phyloP scores from a whole-genome alignment of 352 stramenopile genomes.

The Achlya hypogyna region DNA sequence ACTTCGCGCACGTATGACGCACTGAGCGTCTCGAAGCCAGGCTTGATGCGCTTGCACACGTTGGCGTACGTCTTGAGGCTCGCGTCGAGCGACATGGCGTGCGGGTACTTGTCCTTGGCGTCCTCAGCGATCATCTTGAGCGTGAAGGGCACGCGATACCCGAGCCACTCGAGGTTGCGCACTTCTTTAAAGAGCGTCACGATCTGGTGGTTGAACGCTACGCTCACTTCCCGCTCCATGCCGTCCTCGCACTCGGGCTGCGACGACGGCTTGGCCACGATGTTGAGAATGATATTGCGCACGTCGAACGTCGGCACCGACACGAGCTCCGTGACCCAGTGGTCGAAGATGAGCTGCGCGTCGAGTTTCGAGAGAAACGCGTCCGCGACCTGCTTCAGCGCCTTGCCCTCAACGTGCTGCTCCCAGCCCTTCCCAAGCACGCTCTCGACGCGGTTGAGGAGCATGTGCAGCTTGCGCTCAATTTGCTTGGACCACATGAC shows the following conservation, averaged over 20 bases:
- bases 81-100: slow-evolving; percentile 94
- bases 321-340: slow-evolving; percentile 90
- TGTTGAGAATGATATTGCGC: slow-evolving; percentile 87
- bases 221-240: slow-evolving; percentile 67
- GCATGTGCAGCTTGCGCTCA: slow-evolving; percentile 95
- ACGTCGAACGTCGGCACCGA: slow-evolving; percentile 87
- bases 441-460: slow-evolving; percentile 94
- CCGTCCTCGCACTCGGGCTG: slow-evolving; percentile 27
- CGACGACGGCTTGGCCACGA: slow-evolving; percentile 68
- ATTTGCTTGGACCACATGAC: slow-evolving; percentile 99
- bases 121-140: slow-evolving; percentile 94
- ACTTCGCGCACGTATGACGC: slow-evolving; percentile 73
- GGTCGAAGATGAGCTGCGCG: slow-evolving; percentile 89
- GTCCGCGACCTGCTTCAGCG: slow-evolving; percentile 87
- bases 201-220: slow-evolving; percentile 96
- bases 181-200: slow-evolving; percentile 99
- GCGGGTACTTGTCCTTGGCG: slow-evolving; percentile 94
- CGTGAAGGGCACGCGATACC: slow-evolving; percentile 94
- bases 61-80: slow-evolving; percentile 92
- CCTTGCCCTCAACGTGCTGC: slow-evolving; percentile 94
- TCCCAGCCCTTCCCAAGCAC: slow-evolving; percentile 96
- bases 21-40: slow-evolving; percentile 71
- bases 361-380: slow-evolving; percentile 84
- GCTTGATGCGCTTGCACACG: slow-evolving; percentile 66
- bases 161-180: slow-evolving; percentile 96